Base-by-base conservation (phyloP, 495 filamentous ascomycete species). In the Aspergillus saccharolyticus region DNA sequence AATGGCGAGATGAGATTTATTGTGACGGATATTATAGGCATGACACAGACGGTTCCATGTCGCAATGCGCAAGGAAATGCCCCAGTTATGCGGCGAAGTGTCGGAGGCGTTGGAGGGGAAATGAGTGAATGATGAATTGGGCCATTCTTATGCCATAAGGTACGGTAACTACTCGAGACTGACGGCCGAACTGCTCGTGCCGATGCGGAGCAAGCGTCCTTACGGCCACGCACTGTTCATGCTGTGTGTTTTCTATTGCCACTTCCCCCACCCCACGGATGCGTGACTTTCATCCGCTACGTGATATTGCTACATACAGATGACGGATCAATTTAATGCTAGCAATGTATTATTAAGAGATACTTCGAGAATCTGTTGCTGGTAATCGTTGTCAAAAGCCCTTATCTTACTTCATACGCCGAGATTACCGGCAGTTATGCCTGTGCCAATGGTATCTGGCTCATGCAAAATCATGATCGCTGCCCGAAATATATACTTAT, bases 21-120 rank as follows among this genome's bases (percentile, higher is more conserved):
- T 33, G 30, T 22, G 50, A 15, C 49, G 33, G 54, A 63, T 58
- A 57, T 60, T 58, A 48, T 16, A 33, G 59, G 59, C 42, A 44
- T 50, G 59, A 60, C 25, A 57, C 42, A 59, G 57, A 55, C 39
- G 58, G 57, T 62, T 61, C 63, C 69, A 72, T 71, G 57, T 62
- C 66, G 62, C 65, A 65, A 53, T 45, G 28, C 20, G 57, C 33
- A 25, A 56, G 60, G 55, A 57, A 44, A 30, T 18, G 44, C 14
- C 21, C 46, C 22, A 12, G 47, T 16, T 28, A 25, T 28, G 47
- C 21, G 28, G 19, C 16, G 21, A 25, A 17, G 21, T 12, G 33
- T 39, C 14, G 20, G 53, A 39, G 9, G 15, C 10, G 33, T 6
- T 20, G 20, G 53, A 39, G 24, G 39, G 43, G 50, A 42, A 48